These are phyloP conservation scores for Raffaelea deltoideospora DNA, from an alignment of 2,329 filamentous ascomycete species.

Conservation along the genomic window DNA sequence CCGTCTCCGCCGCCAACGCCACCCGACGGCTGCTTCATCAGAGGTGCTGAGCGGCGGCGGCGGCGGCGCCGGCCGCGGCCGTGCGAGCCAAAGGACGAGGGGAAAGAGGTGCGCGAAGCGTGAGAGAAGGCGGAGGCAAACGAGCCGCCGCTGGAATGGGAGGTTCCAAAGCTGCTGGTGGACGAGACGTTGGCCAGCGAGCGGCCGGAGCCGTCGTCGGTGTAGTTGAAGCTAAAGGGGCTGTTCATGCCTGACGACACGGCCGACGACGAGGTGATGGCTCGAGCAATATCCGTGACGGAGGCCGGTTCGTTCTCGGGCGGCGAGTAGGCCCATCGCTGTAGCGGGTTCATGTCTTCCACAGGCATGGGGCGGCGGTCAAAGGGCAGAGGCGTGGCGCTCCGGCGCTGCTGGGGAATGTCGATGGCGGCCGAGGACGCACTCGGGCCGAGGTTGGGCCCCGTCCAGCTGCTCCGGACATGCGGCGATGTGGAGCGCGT, in stretches of 20 bases:
- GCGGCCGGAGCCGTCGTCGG: slow-evolving; percentile 43
- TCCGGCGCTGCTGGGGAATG: slow-evolving; percentile 44
- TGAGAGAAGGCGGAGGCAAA: slow-evolving; percentile 44
- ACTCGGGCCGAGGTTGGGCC: slow-evolving; percentile 8
- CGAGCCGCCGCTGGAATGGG: slow-evolving; percentile 39
- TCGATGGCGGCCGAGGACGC: slow-evolving; percentile 41
- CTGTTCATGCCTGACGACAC: slow-evolving; percentile 41
- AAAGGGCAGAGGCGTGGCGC: slow-evolving; percentile 31
- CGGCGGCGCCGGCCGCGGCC: slow-evolving; percentile 33
- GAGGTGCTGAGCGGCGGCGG: slow-evolving; percentile 29
- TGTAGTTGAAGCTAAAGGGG: slow-evolving; percentile 39
- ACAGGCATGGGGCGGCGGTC: slow-evolving; percentile 12
- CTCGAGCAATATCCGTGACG: slow-evolving; percentile 41
- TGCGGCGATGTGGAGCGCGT: slow-evolving; percentile 56
- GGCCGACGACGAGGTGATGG: slow-evolving; percentile 37
- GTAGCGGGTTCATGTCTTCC: slow-evolving; percentile 37
- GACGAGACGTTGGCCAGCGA: slow-evolving; percentile 46
- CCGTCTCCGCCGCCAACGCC: too few species aligned
- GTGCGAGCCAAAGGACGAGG: slow-evolving; percentile 32
- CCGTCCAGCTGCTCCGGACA: slow-evolving; percentile 40
- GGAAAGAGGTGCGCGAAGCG: slow-evolving; percentile 40
- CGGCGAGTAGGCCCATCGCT: slow-evolving; percentile 44
- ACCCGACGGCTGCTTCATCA: too few species aligned
- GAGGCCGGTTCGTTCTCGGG: slow-evolving; percentile 46
- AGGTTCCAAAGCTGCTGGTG: slow-evolving; percentile 44